phyloP scores from a whole-genome alignment of 1,284 basidiomycete species.

The Athelia psychrophila region DNA sequence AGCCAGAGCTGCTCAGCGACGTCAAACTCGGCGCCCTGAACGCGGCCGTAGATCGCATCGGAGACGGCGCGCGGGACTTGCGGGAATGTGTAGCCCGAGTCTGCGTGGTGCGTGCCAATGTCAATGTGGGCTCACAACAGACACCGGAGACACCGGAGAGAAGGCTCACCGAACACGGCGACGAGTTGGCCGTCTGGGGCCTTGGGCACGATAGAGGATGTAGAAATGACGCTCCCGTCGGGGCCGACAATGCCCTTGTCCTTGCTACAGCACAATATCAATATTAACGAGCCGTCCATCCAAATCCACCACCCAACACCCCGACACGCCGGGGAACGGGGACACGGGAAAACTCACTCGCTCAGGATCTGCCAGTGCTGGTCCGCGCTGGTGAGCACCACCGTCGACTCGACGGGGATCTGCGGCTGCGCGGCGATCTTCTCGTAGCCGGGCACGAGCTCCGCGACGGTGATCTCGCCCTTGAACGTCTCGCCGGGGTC shows the following conservation, averaged over 20 bases:
- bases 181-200: constrained; percentile 61
- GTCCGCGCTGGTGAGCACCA: constrained; percentile 49
- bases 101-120: constrained; percentile 21
- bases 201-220: constrained; percentile 65
- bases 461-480: constrained; percentile 59
- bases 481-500: constrained; percentile 41
- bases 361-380: constrained; percentile 79
- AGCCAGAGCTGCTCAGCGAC: constrained; percentile 58
- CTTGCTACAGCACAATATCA: constrained; percentile 19
- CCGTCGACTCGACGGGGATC: constrained; percentile 63
- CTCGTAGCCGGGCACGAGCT: constrained; percentile 54
- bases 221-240: constrained; percentile 59
- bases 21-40: constrained; percentile 71
- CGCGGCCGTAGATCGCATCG: constrained; percentile 78
- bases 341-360: constrained; percentile 32
- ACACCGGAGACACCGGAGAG: neutral
- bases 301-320: no score
- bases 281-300: no score
- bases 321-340: no score
- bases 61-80: constrained; percentile 74
- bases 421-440: constrained; percentile 61
- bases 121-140: neutral
- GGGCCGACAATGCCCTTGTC: constrained; percentile 63
- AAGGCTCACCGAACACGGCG: constrained; percentile 47
- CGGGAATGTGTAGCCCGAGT: constrained; percentile 67